Percentiles rank a stretch among this genome's conserved stretches.
These are phyloP conservation scores for Talaromyces funiculosus DNA, from an alignment of 2,329 filamentous ascomycete species.

Conservation along the genomic window DNA sequence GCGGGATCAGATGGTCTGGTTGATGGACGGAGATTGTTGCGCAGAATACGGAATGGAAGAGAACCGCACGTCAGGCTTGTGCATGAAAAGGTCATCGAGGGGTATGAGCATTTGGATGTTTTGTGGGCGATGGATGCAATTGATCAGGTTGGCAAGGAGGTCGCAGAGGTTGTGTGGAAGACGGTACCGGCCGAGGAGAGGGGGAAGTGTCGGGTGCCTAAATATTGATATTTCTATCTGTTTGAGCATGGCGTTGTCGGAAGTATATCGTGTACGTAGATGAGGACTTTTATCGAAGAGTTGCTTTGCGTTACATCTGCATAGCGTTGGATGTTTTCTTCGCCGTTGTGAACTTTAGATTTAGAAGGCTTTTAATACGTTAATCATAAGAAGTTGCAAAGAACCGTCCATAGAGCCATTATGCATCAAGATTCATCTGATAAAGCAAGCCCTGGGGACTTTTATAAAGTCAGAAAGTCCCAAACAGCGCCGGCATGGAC, in stretches of 20 bases:
- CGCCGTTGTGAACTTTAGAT: not conserved
- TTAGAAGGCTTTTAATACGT: not conserved
- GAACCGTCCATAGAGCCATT: no score
- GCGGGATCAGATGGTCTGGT: slow-evolving; percentile 78
- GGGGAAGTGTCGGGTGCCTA: slow-evolving; percentile 57
- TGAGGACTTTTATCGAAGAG: not conserved
- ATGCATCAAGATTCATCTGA: no score
- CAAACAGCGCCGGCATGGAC: slow-evolving; percentile 1
- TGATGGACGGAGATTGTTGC: slow-evolving; percentile 68
- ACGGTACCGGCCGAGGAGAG: slow-evolving; percentile 56
- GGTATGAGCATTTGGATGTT: slow-evolving; percentile 90
- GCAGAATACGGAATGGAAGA: slow-evolving; percentile 66
- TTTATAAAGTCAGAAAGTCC: not conserved
- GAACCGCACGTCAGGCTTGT: slow-evolving; percentile 79
- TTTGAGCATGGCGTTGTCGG: not conserved
- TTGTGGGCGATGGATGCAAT: slow-evolving; percentile 90
- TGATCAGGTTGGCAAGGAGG: slow-evolving; percentile 73
- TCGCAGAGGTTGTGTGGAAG: slow-evolving; percentile 78
- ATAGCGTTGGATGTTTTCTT: not conserved
- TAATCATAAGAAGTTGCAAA: no score
- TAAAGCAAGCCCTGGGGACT: not conserved
- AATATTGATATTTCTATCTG: slow-evolving; percentile 31
- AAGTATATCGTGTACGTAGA: not conserved
- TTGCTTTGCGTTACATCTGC: not conserved
- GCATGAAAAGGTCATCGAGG: slow-evolving; percentile 74